Conservation (phyloP, 257 asterid genomes). For the Solanum pimpinellifolium region DNA sequence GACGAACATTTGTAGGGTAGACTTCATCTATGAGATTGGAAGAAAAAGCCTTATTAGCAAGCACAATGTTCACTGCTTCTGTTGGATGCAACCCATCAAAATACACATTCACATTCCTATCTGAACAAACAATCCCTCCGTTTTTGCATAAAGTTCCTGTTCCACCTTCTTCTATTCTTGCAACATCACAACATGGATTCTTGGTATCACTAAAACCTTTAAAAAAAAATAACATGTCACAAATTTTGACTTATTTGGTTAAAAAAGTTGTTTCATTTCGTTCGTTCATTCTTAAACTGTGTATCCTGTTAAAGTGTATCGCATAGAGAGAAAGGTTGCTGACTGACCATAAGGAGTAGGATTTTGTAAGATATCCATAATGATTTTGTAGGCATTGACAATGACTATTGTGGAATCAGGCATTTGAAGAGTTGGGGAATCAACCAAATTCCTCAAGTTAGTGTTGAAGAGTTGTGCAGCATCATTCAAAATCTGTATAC, state of each 20-base stretch:
- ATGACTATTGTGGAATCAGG: conserved; percentile 46
- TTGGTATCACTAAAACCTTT: conserved; percentile 37
- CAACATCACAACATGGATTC: conserved; percentile 49
- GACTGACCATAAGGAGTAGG: conserved; percentile 40
- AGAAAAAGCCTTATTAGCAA: neutral
- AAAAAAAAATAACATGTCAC: neutral
- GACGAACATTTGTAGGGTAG: neutral
- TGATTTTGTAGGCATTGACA: conserved; percentile 45
- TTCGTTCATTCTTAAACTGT: neutral
- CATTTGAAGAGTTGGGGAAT: conserved; percentile 25
- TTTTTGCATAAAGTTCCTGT: conserved; percentile 42
- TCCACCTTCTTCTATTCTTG: conserved; percentile 28
- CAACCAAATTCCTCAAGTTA: conserved; percentile 31
- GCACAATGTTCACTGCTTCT: conserved; percentile 48
- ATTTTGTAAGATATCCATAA: conserved; percentile 34
- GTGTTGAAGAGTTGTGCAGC: conserved; percentile 47
- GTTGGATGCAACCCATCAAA: conserved; percentile 81
- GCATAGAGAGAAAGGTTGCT: neutral
- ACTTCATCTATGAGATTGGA: neutral
- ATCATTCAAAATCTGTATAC: conserved; percentile 30
- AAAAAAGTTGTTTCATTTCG: no score
- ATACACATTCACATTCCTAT: conserved; percentile 31
- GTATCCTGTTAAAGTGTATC: neutral
- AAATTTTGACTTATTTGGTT: neutral
- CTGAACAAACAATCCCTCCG: conserved; percentile 37